Evolutionary conservation across 1,139 yeast genomes (phyloP), one percentile per base, ranked within the genome.

Genomic region (Blastobotrys niveus): DNA sequence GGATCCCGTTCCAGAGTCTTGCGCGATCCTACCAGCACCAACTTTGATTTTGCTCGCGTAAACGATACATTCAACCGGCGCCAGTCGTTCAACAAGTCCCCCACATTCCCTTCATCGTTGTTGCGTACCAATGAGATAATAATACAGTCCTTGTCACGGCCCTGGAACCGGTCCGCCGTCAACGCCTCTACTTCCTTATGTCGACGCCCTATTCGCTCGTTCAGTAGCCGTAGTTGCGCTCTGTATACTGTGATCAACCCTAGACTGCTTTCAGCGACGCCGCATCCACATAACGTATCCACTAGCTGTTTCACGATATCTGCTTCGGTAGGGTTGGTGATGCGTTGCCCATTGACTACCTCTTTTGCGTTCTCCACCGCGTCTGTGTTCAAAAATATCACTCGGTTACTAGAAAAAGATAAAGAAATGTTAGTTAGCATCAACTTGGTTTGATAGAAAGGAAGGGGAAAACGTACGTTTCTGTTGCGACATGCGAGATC

Each of bases 111-210:
- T n/a, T 76, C 74, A 2, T 69, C 67, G 59, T 89, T 91, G 1
- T 95, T 82, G 37, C 96, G 71, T 3, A 89, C 97, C 52, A 91
- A 66, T 1, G 97, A 88, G 5, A 93, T 79, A 2, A 93, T 77
- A 12, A 93, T 79, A 56, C 95, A 82, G 42, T 88, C 93, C 61
- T 88, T 91, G 61, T 93, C 99, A 46, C 96, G 73, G 0, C 98
- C 99, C 64, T 93, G 98, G 54, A 84, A 91, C 52, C 86, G 91
- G 62, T 93, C 99, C 0, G 96, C 97, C 0, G 98, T 93, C 49
- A 91, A 68, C 21, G 86, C 73, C 55, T 91, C 97, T 32, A 91
- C 66, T 0, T 70, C 74, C 31, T 61, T 60, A n/a, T n/a, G n/a
- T 15, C 67, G 62, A 2, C 61, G 59, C 0, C 61, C 50, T 33